These are phyloP conservation scores for Fistulifera pelliculosa DNA, from an alignment of 108 stramenopile species.

Conservation along the genomic window DNA sequence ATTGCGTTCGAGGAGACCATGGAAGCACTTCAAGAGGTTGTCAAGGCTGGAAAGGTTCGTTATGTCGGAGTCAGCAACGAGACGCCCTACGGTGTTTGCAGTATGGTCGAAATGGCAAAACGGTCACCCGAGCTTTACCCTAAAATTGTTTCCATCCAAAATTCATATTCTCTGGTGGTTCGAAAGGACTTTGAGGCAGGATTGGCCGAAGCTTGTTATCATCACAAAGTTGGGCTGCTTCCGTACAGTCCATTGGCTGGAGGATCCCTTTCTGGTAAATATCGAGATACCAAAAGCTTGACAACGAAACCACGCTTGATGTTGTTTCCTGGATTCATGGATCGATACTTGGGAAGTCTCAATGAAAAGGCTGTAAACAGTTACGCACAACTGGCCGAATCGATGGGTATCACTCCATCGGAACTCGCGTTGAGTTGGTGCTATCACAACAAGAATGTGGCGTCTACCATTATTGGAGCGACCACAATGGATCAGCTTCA, in stretches of 20 bases:
- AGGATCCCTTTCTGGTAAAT: slow-evolving; percentile 80
- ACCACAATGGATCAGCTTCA: slow-evolving; percentile 76
- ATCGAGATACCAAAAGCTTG: slow-evolving; percentile 31
- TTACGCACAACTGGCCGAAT: slow-evolving; percentile 59
- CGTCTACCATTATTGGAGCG: slow-evolving; percentile 88
- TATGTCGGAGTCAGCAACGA: slow-evolving; percentile 87
- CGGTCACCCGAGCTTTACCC: slow-evolving; percentile 58
- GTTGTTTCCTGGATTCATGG: slow-evolving; percentile 84
- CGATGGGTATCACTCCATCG: slow-evolving; percentile 51
- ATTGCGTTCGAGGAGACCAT: slow-evolving; percentile 82
- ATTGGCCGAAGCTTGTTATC: slow-evolving; percentile 79
- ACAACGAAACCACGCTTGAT: slow-evolving; percentile 40
- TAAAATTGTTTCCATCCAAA: slow-evolving; percentile 79
- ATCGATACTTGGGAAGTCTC: slow-evolving; percentile 49
- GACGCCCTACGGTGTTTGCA: slow-evolving; percentile 85
- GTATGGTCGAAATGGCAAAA: slow-evolving; percentile 59
- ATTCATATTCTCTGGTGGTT: slow-evolving; percentile 78
- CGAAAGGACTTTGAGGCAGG: slow-evolving; percentile 85
- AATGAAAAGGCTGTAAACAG: slow-evolving; percentile 64
- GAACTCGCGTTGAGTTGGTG: slow-evolving; percentile 84
- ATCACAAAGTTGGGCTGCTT: slow-evolving; percentile 79
- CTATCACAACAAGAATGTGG: slow-evolving; percentile 73
- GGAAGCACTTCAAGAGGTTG: slow-evolving; percentile 58
- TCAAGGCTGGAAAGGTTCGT: slow-evolving; percentile 73
- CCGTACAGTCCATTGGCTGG: slow-evolving; percentile 88